phyloP scores from a whole-genome alignment of 352 stramenopile genomes.

The Globisporangium paroecandrum region DNA sequence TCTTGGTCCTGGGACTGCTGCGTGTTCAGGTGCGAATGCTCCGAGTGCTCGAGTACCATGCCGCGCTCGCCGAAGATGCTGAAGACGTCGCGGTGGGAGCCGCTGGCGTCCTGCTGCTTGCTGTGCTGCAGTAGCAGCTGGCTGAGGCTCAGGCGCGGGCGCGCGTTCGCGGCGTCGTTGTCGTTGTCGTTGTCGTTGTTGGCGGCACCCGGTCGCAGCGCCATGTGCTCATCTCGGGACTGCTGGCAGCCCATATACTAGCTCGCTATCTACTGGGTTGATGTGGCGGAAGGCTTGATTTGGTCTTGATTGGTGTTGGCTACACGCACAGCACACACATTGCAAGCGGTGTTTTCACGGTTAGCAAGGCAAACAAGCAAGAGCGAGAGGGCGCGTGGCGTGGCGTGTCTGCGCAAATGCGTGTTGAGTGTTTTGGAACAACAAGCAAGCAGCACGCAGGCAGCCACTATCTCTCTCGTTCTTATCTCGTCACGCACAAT shows the following conservation, averaged over 20 bases:
- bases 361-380: background rate
- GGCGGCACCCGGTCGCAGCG: constrained; percentile 13
- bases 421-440: background rate
- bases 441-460: constrained; percentile 3
- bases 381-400: background rate
- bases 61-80: constrained; percentile 82
- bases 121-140: constrained; percentile 50
- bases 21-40: constrained; percentile 13
- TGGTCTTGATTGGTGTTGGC: background rate
- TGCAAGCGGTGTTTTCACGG: background rate
- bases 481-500: background rate
- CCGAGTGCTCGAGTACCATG: constrained; percentile 53
- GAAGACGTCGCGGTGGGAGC: constrained; percentile 75
- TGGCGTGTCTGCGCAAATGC: background rate
- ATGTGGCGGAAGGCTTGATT: background rate
- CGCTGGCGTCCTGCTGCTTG: constrained; percentile 41
- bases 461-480: background rate
- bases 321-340: background rate
- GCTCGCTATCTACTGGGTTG: background rate
- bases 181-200: background rate
- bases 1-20: constrained; percentile 2
- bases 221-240: constrained; percentile 47
- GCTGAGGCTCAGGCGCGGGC: constrained; percentile 43
- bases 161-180: constrained; percentile 22
- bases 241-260: constrained; percentile 54